These are phyloP conservation scores for Diaporthe vaccinii DNA, from an alignment of 2,329 filamentous ascomycete species.

Conservation along the genomic window DNA sequence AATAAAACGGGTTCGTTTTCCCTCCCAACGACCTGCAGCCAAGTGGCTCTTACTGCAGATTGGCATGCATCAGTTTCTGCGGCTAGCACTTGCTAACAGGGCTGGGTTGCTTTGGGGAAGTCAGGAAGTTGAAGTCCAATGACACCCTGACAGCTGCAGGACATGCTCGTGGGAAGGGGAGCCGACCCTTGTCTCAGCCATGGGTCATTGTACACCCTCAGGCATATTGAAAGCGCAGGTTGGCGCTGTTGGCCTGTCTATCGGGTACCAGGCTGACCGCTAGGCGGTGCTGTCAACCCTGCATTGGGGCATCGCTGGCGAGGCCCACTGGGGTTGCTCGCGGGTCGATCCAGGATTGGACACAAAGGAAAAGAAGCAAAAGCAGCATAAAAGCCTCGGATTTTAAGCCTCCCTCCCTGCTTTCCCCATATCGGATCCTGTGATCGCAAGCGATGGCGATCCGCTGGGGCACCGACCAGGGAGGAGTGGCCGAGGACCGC, in stretches of 20 bases:
- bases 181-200: slow-evolving; percentile 32
- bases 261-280: slow-evolving; percentile 22
- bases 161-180: slow-evolving; percentile 29
- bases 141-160: slow-evolving; percentile 24
- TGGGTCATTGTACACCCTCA: slow-evolving; percentile 34
- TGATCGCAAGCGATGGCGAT: slow-evolving; percentile 31
- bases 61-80: slow-evolving; percentile 25
- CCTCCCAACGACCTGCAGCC: slow-evolving; percentile 28
- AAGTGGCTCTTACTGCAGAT: slow-evolving; percentile 35
- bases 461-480: slow-evolving; percentile 9
- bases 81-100: slow-evolving; percentile 17
- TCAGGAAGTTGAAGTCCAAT: slow-evolving; percentile 29
- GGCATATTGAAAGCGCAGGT: background rate
- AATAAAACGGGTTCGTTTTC: slow-evolving; percentile 2
- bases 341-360: slow-evolving; percentile 15
- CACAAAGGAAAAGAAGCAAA: background rate
- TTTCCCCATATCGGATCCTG: slow-evolving; percentile 17
- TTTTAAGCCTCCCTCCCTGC: background rate
- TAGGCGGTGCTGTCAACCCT: slow-evolving; percentile 25
- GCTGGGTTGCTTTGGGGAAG: slow-evolving; percentile 7
- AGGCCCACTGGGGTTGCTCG: background rate
- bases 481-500: slow-evolving; percentile 19
- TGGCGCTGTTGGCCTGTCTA: slow-evolving; percentile 4
- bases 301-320: slow-evolving; percentile 9
- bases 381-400: slow-evolving; percentile 1